phyloP scores from a whole-genome alignment of 23 red algal genomes.

The Cyanidium caldarium region DNA sequence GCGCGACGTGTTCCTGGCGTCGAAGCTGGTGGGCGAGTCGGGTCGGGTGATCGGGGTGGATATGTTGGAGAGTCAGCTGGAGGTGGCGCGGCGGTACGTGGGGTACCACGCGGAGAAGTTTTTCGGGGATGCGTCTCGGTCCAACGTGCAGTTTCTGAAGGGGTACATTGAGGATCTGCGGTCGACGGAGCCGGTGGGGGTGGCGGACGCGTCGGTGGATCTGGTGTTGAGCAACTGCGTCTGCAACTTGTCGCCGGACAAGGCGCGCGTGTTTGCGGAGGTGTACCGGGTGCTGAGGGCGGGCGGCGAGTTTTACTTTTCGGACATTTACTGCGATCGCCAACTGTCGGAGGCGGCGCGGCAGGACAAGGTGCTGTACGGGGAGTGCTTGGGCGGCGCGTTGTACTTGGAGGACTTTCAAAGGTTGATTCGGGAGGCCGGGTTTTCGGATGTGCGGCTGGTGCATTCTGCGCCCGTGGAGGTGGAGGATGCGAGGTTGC shows the following conservation, averaged over 20 bases:
- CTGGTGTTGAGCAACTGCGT: slow-evolving; percentile 80
- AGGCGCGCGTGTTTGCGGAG: slow-evolving; percentile 44
- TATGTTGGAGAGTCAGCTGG: slow-evolving; percentile 50
- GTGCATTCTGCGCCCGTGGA: slow-evolving; percentile 33
- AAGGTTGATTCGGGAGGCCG: slow-evolving; percentile 32
- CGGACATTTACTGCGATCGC: slow-evolving; percentile 63
- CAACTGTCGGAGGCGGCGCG: slow-evolving; percentile 29
- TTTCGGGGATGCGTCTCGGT: slow-evolving; percentile 10
- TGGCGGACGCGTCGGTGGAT: slow-evolving; percentile 53
- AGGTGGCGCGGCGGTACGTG: slow-evolving; percentile 31
- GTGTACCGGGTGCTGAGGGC: slow-evolving; percentile 33
- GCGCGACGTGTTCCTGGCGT: slow-evolving; percentile 57
- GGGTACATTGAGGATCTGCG: slow-evolving; percentile 60
- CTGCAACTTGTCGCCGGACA: slow-evolving; percentile 54
- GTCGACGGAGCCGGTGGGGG: slow-evolving; percentile 6
- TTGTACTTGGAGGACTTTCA: slow-evolving; percentile 65
- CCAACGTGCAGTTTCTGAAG: slow-evolving; percentile 37
- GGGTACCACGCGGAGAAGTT: slow-evolving; percentile 52
- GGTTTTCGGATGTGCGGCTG: slow-evolving; percentile 51
- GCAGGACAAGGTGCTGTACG: slow-evolving; percentile 32
- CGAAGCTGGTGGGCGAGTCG: slow-evolving; percentile 41
- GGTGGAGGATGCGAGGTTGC: slow-evolving; percentile 15
- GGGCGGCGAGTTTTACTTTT: slow-evolving; percentile 85
- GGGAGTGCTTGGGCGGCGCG: slow-evolving; percentile 57
- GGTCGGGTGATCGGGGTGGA: slow-evolving; percentile 66